Conservation (phyloP, 805 yeast genomes). For the Candida vaughaniae region DNA sequence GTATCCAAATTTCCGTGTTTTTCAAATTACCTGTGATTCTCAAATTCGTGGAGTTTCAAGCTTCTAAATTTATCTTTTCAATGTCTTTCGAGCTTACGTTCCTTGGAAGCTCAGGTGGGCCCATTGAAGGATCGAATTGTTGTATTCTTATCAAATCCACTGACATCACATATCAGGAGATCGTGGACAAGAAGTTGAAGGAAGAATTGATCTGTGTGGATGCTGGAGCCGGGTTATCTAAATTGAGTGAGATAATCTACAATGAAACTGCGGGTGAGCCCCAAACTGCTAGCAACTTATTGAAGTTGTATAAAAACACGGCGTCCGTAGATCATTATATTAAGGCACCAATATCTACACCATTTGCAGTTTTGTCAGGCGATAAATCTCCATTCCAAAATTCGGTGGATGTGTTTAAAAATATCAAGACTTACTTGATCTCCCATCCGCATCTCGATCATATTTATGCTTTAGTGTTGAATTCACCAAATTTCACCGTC, state of each 20-base stretch:
- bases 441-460: constrained; percentile 90
- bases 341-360: constrained; percentile 16
- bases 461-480: constrained; percentile 63
- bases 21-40: too few species aligned
- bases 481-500: constrained; percentile 55
- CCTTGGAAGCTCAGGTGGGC: constrained; percentile 85
- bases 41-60: too few species aligned
- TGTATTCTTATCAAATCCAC: constrained; percentile 64
- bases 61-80: not conserved
- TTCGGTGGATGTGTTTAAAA: constrained; percentile 15
- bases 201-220: constrained; percentile 61
- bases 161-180: constrained; percentile 37
- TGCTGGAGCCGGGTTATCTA: constrained; percentile 73
- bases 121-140: constrained; percentile 69
- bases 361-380: constrained; percentile 20
- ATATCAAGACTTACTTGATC: constrained; percentile 48
- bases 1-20: too few species aligned
- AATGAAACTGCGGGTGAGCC: constrained; percentile 21
- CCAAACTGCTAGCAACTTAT: constrained; percentile 4
- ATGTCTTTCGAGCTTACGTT: constrained; percentile 60
- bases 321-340: constrained; percentile 20
- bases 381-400: constrained; percentile 9
- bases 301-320: constrained; percentile 29
- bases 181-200: constrained; percentile 21
- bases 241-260: constrained; percentile 44